Conservation (phyloP, 805 yeast species). For the Kurtzmaniella fragi region DNA sequence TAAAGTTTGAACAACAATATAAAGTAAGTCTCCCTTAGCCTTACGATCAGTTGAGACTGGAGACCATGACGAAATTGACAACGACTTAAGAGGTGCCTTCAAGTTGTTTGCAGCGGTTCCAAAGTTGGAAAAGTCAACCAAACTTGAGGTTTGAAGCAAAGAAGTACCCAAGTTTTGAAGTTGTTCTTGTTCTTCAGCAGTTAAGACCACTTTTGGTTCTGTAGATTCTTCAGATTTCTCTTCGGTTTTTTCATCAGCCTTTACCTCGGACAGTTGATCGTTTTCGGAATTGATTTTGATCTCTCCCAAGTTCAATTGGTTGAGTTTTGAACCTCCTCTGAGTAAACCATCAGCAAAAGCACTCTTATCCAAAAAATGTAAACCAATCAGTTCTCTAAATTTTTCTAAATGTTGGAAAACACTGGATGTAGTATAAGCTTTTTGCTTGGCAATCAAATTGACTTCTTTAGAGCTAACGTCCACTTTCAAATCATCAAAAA, state of each 20-base stretch:
- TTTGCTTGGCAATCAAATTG: conserved; percentile 44
- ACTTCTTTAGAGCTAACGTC: conserved; percentile 23
- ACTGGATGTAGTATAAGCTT: conserved; percentile 54
- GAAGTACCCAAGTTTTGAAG: conserved; percentile 9
- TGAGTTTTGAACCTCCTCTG: conserved; percentile 50
- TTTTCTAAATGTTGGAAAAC: conserved; percentile 60
- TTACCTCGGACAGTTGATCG: conserved; percentile 7
- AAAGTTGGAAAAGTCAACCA: conserved; percentile 22
- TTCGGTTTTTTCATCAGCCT: conserved; percentile 11
- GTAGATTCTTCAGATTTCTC: conserved; percentile 5
- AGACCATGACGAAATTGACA: conserved; percentile 72
- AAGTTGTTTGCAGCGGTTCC: conserved; percentile 22
- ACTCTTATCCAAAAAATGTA: conserved; percentile 42
- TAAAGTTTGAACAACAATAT: conserved; percentile 67
- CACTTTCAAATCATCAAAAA: conserved; percentile 13
- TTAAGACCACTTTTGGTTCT: conserved; percentile 4
- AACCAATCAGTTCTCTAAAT: conserved; percentile 57
- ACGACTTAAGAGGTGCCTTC: conserved; percentile 50
- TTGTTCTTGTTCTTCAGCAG: conserved; percentile 26
- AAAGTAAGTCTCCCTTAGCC: conserved; percentile 72
- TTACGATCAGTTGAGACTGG: conserved; percentile 69
- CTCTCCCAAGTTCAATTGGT: conserved; percentile 33
- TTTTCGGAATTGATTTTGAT: conserved; percentile 13
- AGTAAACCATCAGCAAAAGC: conserved; percentile 36
- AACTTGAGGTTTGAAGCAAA: conserved; percentile 6